Percentiles rank a stretch among this genome's conserved stretches.
phyloP scores from a whole-genome alignment of 2,329 filamentous ascomycete species.

The Trichoderma arundinaceum region DNA sequence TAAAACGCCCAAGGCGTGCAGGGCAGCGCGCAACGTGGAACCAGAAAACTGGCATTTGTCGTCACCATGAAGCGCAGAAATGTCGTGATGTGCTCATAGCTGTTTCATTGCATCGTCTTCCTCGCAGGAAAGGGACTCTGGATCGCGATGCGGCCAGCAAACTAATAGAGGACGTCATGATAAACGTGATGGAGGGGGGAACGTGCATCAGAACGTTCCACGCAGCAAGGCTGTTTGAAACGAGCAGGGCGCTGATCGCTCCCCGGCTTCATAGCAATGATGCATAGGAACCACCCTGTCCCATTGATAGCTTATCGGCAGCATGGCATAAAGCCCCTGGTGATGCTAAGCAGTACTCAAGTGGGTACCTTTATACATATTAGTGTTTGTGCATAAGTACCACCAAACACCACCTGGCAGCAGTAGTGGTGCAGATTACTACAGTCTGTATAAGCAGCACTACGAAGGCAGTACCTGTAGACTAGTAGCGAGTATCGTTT shows the following conservation, averaged over 20 bases:
- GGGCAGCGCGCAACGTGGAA: background rate
- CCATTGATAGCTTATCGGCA: background rate
- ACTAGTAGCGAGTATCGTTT: no score
- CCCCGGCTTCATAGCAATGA: constrained; percentile 8
- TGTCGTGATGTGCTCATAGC: background rate
- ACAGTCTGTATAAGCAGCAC: no score
- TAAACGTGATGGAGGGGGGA: constrained; percentile 14
- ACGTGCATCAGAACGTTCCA: constrained; percentile 6
- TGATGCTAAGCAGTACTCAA: no score
- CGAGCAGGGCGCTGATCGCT: constrained; percentile 17
- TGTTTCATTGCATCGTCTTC: background rate
- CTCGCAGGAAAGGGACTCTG: background rate
- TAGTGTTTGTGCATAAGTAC: no score
- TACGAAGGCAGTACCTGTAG: no score
- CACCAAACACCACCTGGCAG: no score
- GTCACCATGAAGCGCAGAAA: constrained; percentile 13
- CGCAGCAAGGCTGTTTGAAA: constrained; percentile 6
- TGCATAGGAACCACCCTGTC: background rate
- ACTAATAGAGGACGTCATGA: constrained; percentile 26
- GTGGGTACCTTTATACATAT: background rate
- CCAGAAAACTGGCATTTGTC: background rate
- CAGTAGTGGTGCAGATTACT: no score
- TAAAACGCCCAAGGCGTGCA: background rate
- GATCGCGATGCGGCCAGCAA: constrained; percentile 2
- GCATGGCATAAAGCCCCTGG: no score